Evolutionary conservation across 1,139 yeast genomes (phyloP).

Genomic region (Saccharomyces hybrid): DNA sequence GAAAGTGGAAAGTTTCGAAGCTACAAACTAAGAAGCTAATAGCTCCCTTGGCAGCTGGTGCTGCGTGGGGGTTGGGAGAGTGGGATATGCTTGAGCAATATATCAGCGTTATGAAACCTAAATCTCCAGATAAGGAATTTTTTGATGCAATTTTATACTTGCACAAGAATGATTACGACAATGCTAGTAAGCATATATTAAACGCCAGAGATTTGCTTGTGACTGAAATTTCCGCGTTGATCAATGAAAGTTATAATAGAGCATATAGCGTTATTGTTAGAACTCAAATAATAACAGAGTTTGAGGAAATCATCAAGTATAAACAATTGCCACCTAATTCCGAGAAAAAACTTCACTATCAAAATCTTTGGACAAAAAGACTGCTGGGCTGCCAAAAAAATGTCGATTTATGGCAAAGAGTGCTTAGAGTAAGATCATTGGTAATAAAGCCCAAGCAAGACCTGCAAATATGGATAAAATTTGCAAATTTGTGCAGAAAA

Average conservation of each 20-base stretch:
- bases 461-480: constrained; percentile 97
- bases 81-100: constrained; percentile 97
- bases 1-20: constrained; percentile 72
- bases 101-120: constrained; percentile 81
- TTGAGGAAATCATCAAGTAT: constrained; percentile 89
- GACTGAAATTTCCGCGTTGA: constrained; percentile 90
- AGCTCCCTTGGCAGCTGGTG: constrained; percentile 98
- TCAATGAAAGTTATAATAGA: constrained; percentile 92
- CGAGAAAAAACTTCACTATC: constrained; percentile 67
- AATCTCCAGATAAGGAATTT: constrained; percentile 91
- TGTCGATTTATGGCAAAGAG: constrained; percentile 97
- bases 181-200: constrained; percentile 70
- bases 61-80: constrained; percentile 96
- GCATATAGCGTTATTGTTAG: constrained; percentile 96
- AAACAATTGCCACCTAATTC: constrained; percentile 79
- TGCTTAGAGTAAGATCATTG: constrained; percentile 85
- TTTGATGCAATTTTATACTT: constrained; percentile 83
- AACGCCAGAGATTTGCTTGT: constrained; percentile 85
- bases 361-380: constrained; percentile 92
- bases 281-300: constrained; percentile 93
- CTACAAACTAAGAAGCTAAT: constrained; percentile 71
- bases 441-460: constrained; percentile 97
- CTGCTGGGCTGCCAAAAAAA: constrained; percentile 90
- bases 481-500: constrained; percentile 91
- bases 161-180: constrained; percentile 80